phyloP scores from a whole-genome alignment of 768 basidiomycete species.

The Hirschioporus abietinus region DNA sequence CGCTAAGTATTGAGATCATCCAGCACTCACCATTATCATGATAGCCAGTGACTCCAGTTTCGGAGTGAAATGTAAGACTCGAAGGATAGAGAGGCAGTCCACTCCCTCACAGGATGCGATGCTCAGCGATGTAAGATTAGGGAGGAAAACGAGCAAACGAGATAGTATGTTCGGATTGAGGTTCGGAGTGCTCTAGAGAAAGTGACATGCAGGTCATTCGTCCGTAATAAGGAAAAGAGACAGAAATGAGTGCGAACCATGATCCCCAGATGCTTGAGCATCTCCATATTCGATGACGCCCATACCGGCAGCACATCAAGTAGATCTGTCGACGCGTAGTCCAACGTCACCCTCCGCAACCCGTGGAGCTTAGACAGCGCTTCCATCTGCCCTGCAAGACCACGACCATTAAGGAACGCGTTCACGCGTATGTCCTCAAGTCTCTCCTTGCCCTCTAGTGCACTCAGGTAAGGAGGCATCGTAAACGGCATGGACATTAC shows the following conservation, averaged over 20 bases:
- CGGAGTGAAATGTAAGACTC: constrained; percentile 40
- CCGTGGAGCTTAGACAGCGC: constrained; percentile 34
- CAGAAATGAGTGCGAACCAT: constrained; percentile 39
- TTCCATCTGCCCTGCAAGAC: constrained; percentile 35
- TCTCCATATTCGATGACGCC: constrained; percentile 35
- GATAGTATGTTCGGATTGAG: constrained; percentile 49
- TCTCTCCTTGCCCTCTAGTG: constrained; percentile 39
- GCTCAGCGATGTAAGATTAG: constrained; percentile 52
- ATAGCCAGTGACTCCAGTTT: constrained; percentile 56
- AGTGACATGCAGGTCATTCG: background rate
- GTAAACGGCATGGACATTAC: constrained; percentile 21
- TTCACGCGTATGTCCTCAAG: constrained; percentile 44
- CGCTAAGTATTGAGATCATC: background rate
- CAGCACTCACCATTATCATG: constrained; percentile 46
- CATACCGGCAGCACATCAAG: constrained; percentile 56
- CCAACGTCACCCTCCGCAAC: constrained; percentile 45
- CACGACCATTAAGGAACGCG: constrained; percentile 36
- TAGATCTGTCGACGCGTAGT: constrained; percentile 58
- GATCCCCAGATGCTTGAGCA: constrained; percentile 50
- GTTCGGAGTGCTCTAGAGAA: constrained; percentile 48
- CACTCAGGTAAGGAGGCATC: constrained; percentile 44
- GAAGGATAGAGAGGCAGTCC: constrained; percentile 46
- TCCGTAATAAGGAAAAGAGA: background rate
- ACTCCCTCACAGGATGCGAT: constrained; percentile 55
- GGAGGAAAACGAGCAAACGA: constrained; percentile 41